Conservation (phyloP, 768 basidiomycete species). For the Russula sp. region DNA sequence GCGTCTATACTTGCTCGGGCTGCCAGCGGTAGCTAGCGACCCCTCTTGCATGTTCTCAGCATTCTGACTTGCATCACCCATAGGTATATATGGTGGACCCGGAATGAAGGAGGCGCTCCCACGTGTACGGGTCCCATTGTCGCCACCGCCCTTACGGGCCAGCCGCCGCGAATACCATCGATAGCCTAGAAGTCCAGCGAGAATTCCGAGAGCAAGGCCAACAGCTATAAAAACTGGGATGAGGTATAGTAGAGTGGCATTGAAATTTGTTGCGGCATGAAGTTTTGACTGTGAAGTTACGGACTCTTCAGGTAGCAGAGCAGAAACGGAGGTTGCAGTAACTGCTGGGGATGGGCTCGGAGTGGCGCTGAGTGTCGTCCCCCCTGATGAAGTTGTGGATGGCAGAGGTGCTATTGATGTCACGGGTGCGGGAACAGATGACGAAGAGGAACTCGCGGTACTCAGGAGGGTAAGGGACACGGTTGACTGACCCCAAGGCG, state of each 20-base stretch:
- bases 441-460: not conserved
- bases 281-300: constrained; percentile 14
- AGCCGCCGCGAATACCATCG: constrained; percentile 19
- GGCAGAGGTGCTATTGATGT: not conserved
- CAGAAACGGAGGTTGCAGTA: constrained; percentile 25
- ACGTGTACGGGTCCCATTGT: not conserved
- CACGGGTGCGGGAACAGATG: not conserved
- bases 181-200: constrained; percentile 25
- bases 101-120: constrained; percentile 22
- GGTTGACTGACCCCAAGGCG: constrained; percentile 27
- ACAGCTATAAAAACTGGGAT: constrained; percentile 29
- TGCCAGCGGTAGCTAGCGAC: not conserved
- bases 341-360: constrained; percentile 9
- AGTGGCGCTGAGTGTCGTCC: not conserved
- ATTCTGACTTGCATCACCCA: not conserved
- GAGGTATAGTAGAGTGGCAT: constrained; percentile 30
- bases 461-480: not conserved
- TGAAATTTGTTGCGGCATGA: not conserved
- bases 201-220: constrained; percentile 27
- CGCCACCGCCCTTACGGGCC: not conserved
- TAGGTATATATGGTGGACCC: constrained; percentile 29
- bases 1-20: constrained; percentile 22
- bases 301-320: constrained; percentile 26
- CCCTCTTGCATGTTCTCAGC: not conserved
- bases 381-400: not conserved